These are phyloP conservation scores for Daldinia loculata DNA, from an alignment of 495 filamentous ascomycete genomes.

Conservation along the genomic window DNA sequence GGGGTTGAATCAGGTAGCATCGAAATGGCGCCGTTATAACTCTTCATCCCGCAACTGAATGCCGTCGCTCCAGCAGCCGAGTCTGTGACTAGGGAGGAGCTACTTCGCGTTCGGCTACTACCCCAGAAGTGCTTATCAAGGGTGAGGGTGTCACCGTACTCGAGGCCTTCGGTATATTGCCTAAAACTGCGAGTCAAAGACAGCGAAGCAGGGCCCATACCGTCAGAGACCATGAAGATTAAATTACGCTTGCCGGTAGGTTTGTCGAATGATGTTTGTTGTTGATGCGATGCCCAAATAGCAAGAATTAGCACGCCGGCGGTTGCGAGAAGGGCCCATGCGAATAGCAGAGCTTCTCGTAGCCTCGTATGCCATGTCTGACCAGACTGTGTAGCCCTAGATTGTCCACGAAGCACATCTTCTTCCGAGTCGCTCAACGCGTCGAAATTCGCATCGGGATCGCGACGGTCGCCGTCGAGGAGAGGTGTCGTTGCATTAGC, in stretches of 20 bases:
- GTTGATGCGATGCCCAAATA: conserved; percentile 73
- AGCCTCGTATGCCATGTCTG: conserved; percentile 41
- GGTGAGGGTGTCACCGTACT: conserved; percentile 73
- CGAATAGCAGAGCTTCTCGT: conserved; percentile 74
- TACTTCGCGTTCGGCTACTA: conserved; percentile 84
- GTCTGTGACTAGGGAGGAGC: conserved; percentile 85
- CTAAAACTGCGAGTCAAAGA: conserved; percentile 83
- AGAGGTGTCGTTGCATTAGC: conserved; percentile 43
- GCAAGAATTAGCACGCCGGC: conserved; percentile 77
- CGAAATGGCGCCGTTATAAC: conserved; percentile 95
- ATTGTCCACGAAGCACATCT: conserved; percentile 37
- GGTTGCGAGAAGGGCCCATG: conserved; percentile 91
- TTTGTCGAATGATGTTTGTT: conserved; percentile 50
- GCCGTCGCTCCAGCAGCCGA: conserved; percentile 95
- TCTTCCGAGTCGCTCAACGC: conserved; percentile 30
- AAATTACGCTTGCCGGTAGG: conserved; percentile 84
- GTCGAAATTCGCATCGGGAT: conserved; percentile 13
- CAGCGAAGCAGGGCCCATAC: conserved; percentile 94
- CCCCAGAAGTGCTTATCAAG: conserved; percentile 90
- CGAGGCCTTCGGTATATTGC: conserved; percentile 72
- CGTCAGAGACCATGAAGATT: conserved; percentile 98
- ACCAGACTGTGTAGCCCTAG: conserved; percentile 30
- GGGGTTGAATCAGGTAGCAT: conserved; percentile 84
- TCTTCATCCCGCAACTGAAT: conserved; percentile 91
- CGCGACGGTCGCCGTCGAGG: conserved; percentile 37